These are phyloP conservation scores for Usnea hakonensis DNA, from an alignment of 495 filamentous ascomycete genomes.

Conservation along the genomic window DNA sequence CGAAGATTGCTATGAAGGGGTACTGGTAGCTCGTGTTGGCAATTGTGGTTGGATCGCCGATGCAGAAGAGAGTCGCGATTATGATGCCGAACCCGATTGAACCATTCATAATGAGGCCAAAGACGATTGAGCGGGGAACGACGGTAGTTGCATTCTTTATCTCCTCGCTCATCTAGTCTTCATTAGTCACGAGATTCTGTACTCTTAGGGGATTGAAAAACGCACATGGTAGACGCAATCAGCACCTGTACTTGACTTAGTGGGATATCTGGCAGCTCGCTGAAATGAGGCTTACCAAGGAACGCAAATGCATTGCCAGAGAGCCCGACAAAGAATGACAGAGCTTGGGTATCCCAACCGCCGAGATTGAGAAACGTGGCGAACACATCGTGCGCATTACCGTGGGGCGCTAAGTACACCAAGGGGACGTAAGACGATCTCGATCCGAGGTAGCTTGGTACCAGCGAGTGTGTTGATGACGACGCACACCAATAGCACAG, in stretches of 20 bases:
- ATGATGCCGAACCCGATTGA: slow-evolving; percentile 28
- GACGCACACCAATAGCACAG: slow-evolving; percentile 33
- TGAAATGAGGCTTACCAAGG: slow-evolving; percentile 22
- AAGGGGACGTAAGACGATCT: slow-evolving; percentile 36
- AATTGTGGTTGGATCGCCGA: slow-evolving; percentile 25
- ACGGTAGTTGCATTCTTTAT: slow-evolving; percentile 33
- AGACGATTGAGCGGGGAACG: slow-evolving; percentile 40
- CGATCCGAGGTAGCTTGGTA: slow-evolving; percentile 32
- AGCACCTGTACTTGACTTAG: slow-evolving; percentile 13
- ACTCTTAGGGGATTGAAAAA: background rate
- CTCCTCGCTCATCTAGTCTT: slow-evolving; percentile 35
- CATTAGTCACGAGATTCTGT: background rate
- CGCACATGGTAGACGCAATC: slow-evolving; percentile 33
- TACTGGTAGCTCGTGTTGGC: slow-evolving; percentile 24
- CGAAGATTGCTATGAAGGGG: slow-evolving; percentile 38
- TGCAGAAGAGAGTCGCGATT: slow-evolving; percentile 27
- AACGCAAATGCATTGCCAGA: slow-evolving; percentile 36
- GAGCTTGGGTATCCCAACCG: slow-evolving; percentile 36
- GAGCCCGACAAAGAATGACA: slow-evolving; percentile 39
- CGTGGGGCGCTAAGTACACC: slow-evolving; percentile 29
- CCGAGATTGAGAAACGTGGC: slow-evolving; percentile 39
- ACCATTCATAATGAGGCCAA: slow-evolving; percentile 37
- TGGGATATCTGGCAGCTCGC: background rate
- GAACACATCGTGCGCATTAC: slow-evolving; percentile 9
- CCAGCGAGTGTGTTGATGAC: slow-evolving; percentile 39